These are phyloP conservation scores for Epichloe amarillans DNA, from an alignment of 2,329 filamentous ascomycete genomes.

Conservation along the genomic window DNA sequence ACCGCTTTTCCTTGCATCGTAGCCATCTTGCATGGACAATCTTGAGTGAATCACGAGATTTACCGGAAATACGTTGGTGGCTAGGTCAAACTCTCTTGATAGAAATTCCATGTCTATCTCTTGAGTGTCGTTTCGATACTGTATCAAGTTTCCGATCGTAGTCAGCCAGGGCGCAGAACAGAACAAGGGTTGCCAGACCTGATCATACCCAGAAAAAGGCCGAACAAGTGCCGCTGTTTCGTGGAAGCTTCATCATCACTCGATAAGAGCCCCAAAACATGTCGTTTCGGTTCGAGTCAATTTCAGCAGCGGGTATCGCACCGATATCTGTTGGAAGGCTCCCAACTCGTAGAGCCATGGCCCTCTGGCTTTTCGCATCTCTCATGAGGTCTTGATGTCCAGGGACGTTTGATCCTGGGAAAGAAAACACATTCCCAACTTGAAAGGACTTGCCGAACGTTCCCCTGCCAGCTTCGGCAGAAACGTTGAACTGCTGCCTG, in stretches of 20 bases:
- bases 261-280: constrained; percentile 59
- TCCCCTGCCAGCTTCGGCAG: constrained; percentile 42
- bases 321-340: constrained; percentile 27
- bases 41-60: constrained; percentile 66
- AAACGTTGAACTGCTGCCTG: constrained; percentile 53
- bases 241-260: constrained; percentile 50
- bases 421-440: constrained; percentile 42
- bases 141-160: not conserved
- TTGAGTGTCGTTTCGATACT: constrained; percentile 68
- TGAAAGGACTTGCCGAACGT: constrained; percentile 52
- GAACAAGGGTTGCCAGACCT: not conserved
- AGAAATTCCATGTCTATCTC: constrained; percentile 76
- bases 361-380: constrained; percentile 28
- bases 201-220: constrained; percentile 62
- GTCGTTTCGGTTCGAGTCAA: constrained; percentile 47
- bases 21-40: constrained; percentile 43
- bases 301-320: constrained; percentile 48
- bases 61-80: constrained; percentile 40
- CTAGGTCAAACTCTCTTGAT: constrained; percentile 45
- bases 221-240: constrained; percentile 53
- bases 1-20: constrained; percentile 45
- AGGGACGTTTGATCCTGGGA: constrained; percentile 27
- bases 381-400: constrained; percentile 8
- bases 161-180: not conserved
- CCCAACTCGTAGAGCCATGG: constrained; percentile 41